phyloP scores from a whole-genome alignment of 2,329 filamentous ascomycete species.

The Hirsutella thompsonii region DNA sequence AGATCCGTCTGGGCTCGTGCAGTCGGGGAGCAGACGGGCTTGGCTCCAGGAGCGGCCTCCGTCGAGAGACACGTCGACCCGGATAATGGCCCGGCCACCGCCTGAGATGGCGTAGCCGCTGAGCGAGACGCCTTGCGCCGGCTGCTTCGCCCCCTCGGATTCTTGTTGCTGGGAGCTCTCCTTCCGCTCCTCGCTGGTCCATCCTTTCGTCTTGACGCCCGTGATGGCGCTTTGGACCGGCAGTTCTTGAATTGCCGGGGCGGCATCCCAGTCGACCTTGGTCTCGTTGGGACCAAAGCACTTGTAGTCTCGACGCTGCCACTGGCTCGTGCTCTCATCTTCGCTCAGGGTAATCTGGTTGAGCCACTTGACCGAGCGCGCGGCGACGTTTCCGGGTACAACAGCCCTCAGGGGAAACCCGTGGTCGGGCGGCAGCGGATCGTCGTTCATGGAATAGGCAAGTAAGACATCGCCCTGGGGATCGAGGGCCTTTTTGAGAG shows the following conservation, averaged over 20 bases:
- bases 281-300: slow-evolving; percentile 52
- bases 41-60: slow-evolving; percentile 52
- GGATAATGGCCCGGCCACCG: slow-evolving; percentile 50
- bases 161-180: not conserved
- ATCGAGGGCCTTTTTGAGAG: slow-evolving; percentile 43
- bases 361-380: slow-evolving; percentile 58
- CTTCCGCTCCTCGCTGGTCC: slow-evolving; percentile 8
- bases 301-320: slow-evolving; percentile 58
- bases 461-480: slow-evolving; percentile 51
- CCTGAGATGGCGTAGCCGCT: slow-evolving; percentile 57
- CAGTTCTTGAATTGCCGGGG: slow-evolving; percentile 54
- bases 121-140: slow-evolving; percentile 23
- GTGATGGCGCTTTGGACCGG: slow-evolving; percentile 57
- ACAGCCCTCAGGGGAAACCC: slow-evolving; percentile 51
- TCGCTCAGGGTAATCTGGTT: slow-evolving; percentile 49
- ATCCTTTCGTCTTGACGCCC: slow-evolving; percentile 27
- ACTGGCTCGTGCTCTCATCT: slow-evolving; percentile 52
- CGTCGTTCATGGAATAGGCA: slow-evolving; percentile 55
- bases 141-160: slow-evolving; percentile 1
- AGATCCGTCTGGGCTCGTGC: slow-evolving; percentile 13
- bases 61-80: slow-evolving; percentile 55
- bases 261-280: slow-evolving; percentile 47
- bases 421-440: slow-evolving; percentile 49
- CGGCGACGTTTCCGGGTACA: slow-evolving; percentile 53
- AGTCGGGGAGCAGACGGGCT: slow-evolving; percentile 43